These are phyloP conservation scores for Zasmidium cellare DNA, from an alignment of 2,329 filamentous ascomycete genomes.

Conservation along the genomic window DNA sequence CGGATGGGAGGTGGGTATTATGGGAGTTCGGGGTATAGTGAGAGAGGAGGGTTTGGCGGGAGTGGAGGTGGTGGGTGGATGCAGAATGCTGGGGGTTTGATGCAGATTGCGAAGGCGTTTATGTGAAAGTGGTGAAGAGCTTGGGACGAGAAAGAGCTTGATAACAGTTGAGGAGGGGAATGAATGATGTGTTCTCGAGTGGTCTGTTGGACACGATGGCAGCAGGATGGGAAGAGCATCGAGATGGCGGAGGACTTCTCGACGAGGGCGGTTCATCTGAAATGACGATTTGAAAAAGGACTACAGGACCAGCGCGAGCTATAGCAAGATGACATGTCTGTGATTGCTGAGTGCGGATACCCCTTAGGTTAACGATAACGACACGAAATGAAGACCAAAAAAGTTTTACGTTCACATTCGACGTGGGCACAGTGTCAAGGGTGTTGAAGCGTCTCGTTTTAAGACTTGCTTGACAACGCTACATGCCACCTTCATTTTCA, in stretches of 20 bases:
- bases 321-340: conserved; percentile 5
- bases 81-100: conserved; percentile 48
- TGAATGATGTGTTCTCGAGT: no score
- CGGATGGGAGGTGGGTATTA: conserved; percentile 43
- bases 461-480: no score
- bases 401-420: no score
- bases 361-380: conserved; percentile 11
- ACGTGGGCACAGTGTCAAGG: no score
- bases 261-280: not conserved
- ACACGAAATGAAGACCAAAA: not conserved
- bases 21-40: conserved; percentile 46
- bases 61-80: conserved; percentile 40
- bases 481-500: no score
- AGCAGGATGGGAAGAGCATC: not conserved
- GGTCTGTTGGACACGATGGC: no score
- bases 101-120: conserved; percentile 54
- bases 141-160: not conserved
- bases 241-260: not conserved
- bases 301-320: conserved; percentile 15
- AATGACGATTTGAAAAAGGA: conserved; percentile 6
- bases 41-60: conserved; percentile 34
- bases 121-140: conserved; percentile 39
- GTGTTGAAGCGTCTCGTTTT: no score
- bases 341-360: conserved; percentile 11
- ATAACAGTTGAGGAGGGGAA: no score